Evolutionary conservation across 768 basidiomycete genomes (phyloP), one percentile per base, ranked within the genome.

Genomic region (Leccinum ochraceum): DNA sequence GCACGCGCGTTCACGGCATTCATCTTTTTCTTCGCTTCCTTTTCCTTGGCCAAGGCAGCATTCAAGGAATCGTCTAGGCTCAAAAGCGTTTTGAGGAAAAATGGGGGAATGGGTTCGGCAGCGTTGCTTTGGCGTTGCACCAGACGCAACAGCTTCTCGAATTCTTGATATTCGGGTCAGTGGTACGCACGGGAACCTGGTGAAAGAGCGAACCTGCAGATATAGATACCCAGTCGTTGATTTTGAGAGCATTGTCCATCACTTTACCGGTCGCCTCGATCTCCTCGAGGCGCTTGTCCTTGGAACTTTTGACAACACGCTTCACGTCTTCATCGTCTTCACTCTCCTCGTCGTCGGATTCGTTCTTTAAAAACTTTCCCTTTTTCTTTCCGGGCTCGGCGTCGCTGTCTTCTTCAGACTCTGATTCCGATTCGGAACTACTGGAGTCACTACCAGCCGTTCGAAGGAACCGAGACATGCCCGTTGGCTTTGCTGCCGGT

Each of bases 171-270:
- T 36, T 53, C 28, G 54, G 56, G 54, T 64, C 54, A 69, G 60
- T 50, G 52, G 54, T 10, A 36, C 5, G 30, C 39, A 46, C 9
- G 56, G 49, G n/a, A 49, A 36, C 11, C 4, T 44, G 6, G 10
- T 17, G 32, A 59, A 13, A 22, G 52, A 22, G 74, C 86, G 58
- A 67, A 94, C 95, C 95, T 61, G 84, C 88, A 22, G 90, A 93
- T 68, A 94, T 95, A 30, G 86, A 86, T 26, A 89, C 87, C 97
- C 97, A 99, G 77, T 99, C 95, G 68, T 95, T 96, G 67, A 96
- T 95, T 81, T 92, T 96, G 63, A 92, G 80, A 20, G 89, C 95
- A 71, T 99, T 98, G 52, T 96, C 93, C 79, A 98, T 97, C 52
- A 81, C 81, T 76, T 90, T 95, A 58, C 93, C 92, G 3, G 89